Conservation (phyloP, 345 rosid genomes). For the Brassica carinata region DNA sequence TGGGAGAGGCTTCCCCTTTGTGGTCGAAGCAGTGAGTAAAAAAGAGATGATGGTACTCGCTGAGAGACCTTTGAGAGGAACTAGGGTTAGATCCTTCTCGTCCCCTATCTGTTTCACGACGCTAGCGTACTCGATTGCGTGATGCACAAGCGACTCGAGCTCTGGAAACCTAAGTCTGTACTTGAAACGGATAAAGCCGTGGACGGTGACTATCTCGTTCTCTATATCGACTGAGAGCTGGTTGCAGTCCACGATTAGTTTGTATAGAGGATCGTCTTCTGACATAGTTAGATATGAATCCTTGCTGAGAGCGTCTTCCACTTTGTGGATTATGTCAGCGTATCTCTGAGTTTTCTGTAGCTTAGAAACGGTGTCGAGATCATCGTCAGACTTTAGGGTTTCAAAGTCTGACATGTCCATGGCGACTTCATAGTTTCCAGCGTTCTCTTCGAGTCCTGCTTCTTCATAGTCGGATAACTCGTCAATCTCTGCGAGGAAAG, state of each 20-base stretch:
- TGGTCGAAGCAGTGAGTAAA: neutral
- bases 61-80: neutral
- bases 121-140: neutral
- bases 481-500: conserved; percentile 70
- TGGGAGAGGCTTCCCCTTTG: neutral
- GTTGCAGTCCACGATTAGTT: neutral
- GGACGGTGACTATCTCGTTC: neutral
- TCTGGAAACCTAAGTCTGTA: neutral
- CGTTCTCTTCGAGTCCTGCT: neutral
- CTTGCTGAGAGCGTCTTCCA: neutral
- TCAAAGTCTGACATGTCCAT: conserved; percentile 26
- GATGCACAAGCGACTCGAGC: neutral
- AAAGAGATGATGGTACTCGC: neutral
- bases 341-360: conserved; percentile 76
- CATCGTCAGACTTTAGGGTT: conserved; percentile 66
- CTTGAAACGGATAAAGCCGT: neutral
- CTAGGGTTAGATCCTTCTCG: neutral
- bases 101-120: neutral
- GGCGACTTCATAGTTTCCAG: neutral
- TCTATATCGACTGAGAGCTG: neutral
- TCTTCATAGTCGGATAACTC: neutral
- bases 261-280: neutral
- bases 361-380: conserved; percentile 73
- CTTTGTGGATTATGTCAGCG: conserved; percentile 59
- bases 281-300: neutral